A percentile compares a stretch with the other conserved stretches of the same genome.
phyloP scores from a whole-genome alignment of 345 rosid species.

The Erysimum cheiranthoides region DNA sequence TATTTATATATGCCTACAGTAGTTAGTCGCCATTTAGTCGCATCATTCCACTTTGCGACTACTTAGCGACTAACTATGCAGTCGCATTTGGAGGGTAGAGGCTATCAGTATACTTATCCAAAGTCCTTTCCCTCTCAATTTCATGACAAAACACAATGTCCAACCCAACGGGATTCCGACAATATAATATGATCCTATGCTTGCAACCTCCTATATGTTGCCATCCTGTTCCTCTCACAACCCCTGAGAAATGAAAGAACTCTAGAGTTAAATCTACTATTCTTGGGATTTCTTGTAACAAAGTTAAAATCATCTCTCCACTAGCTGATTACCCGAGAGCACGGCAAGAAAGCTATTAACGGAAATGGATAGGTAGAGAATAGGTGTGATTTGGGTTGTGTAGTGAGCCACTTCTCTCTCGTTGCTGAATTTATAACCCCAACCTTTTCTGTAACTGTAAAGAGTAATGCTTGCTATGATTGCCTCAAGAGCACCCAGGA shows the following conservation, averaged over 20 bases:
- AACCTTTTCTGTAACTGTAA: slow-evolving; percentile 35
- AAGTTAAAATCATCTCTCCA: not conserved
- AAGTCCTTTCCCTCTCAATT: slow-evolving; percentile 57
- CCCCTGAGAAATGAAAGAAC: slow-evolving; percentile 45
- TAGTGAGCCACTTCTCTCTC: slow-evolving; percentile 49
- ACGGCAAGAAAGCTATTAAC: slow-evolving; percentile 48
- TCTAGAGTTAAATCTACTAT: not conserved
- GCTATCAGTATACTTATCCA: slow-evolving; percentile 60
- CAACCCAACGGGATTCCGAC: slow-evolving; percentile 59
- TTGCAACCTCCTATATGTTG: slow-evolving; percentile 66
- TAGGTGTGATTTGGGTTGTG: slow-evolving; percentile 45
- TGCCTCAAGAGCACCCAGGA: slow-evolving; percentile 45
- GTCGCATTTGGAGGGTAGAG: slow-evolving; percentile 29
- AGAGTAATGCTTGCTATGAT: slow-evolving; percentile 38
- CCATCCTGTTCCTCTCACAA: slow-evolving; percentile 74
- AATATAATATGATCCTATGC: slow-evolving; percentile 62
- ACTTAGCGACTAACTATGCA: too few relatives aligned
- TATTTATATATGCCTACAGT: too few relatives aligned
- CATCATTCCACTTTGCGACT: too few relatives aligned
- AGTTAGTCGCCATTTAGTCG: too few relatives aligned
- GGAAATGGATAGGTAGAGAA: slow-evolving; percentile 40
- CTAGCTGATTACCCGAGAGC: slow-evolving; percentile 54
- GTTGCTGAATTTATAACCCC: slow-evolving; percentile 51
- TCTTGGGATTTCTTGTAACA: slow-evolving; percentile 6
- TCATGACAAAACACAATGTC: slow-evolving; percentile 49